Percentiles rank a stretch among this genome's conserved stretches.
Conservation (phyloP, 2,329 filamentous ascomycete species). For the Fusarium algeriense region DNA sequence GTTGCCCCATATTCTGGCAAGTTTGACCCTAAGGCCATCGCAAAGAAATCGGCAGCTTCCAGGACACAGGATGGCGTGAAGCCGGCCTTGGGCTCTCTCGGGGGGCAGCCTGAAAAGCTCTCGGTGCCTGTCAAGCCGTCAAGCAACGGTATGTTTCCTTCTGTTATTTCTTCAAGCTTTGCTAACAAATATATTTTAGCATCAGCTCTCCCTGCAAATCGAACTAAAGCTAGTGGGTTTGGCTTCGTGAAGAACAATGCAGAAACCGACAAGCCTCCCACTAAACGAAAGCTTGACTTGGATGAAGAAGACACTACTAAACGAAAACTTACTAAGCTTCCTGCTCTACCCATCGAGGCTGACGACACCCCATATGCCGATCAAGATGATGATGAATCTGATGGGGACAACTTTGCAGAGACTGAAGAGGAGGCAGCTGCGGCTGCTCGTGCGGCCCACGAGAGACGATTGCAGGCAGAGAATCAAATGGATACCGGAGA, state of each 20-base stretch:
- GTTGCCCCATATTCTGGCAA: conserved; percentile 77
- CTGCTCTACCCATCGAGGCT: conserved; percentile 76
- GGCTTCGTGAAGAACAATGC: conserved; percentile 78
- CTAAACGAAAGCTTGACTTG: conserved; percentile 83
- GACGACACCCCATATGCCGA: conserved; percentile 71
- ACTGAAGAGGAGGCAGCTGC: conserved; percentile 91
- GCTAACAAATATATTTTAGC: conserved; percentile 51
- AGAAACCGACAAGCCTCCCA: conserved; percentile 74
- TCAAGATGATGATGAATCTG: conserved; percentile 77
- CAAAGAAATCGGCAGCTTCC: conserved; percentile 78
- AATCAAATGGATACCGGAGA: conserved; percentile 60
- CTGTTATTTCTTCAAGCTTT: not conserved
- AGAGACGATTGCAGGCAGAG: conserved; percentile 75
- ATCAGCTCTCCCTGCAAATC: conserved; percentile 73
- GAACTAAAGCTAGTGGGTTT: conserved; percentile 83
- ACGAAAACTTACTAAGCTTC: conserved; percentile 91
- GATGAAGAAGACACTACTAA: conserved; percentile 89
- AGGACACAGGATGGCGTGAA: conserved; percentile 66
- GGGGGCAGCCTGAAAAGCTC: conserved; percentile 54
- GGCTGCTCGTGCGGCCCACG: conserved; percentile 85
- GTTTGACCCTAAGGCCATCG: conserved; percentile 88
- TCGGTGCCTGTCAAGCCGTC: conserved; percentile 50
- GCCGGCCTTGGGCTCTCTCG: conserved; percentile 61
- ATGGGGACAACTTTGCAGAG: conserved; percentile 80
- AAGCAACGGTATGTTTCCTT: conserved; percentile 52